Evolutionary conservation across 306 rosid species (phyloP).

Genomic region (Spatholobus suberectus): DNA sequence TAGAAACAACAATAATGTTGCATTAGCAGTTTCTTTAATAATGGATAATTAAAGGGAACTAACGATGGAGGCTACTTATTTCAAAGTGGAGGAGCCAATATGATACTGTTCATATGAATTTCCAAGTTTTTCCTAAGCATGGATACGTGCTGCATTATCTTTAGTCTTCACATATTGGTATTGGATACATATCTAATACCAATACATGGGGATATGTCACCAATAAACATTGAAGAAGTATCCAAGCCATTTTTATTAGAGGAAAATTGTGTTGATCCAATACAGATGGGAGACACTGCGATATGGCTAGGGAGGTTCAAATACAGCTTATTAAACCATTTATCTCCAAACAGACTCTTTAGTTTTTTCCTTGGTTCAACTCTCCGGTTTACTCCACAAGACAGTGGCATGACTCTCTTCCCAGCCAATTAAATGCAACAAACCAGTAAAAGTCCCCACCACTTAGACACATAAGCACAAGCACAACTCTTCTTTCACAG

Average conservation of each 20-base stretch:
- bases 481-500: background rate
- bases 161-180: background rate
- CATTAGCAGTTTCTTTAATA: background rate
- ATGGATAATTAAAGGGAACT: background rate
- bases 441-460: background rate
- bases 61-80: background rate
- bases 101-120: background rate
- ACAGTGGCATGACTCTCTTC: background rate
- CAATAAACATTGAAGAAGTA: background rate
- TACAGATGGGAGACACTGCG: background rate
- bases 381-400: background rate
- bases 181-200: background rate
- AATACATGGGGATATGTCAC: background rate
- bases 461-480: background rate
- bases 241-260: background rate
- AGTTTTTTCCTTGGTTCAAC: background rate
- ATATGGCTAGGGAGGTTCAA: background rate
- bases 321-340: background rate
- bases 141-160: background rate
- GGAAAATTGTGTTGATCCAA: background rate
- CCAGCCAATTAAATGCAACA: background rate
- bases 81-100: constrained; percentile 17
- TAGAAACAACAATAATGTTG: background rate
- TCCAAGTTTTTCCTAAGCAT: background rate
- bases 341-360: background rate